These are phyloP conservation scores for Podila epigama DNA, from an alignment of 192 early-diverging fungal genomes.

Conservation along the genomic window DNA sequence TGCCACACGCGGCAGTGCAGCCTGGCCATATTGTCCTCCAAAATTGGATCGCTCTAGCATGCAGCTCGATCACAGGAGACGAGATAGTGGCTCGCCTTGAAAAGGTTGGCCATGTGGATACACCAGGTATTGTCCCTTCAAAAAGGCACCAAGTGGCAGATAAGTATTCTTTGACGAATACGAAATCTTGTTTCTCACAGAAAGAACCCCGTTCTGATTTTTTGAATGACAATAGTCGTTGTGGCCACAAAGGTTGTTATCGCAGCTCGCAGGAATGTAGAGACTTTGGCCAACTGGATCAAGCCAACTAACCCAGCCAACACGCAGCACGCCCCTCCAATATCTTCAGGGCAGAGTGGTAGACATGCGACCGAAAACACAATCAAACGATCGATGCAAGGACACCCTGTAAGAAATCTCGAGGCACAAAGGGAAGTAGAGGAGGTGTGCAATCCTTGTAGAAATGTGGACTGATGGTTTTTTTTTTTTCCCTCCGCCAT, in stretches of 20 bases:
- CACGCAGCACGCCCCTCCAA: not conserved
- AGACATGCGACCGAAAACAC: not conserved
- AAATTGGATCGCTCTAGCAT: not conserved
- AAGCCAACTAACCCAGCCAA: not conserved
- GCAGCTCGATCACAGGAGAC: not conserved
- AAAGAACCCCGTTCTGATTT: no score
- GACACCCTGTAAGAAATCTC: not conserved
- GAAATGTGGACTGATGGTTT: not conserved
- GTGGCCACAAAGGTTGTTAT: not conserved
- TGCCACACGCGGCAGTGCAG: not conserved
- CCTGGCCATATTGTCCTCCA: not conserved
- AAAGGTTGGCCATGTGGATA: not conserved
- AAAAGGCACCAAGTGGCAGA: no score
- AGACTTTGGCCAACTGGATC: not conserved
- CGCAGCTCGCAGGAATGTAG: not conserved
- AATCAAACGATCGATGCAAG: not conserved
- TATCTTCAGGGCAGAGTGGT: not conserved
- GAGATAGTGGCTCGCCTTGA: not conserved
- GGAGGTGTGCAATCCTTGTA: no score
- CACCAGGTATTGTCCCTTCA: no score
- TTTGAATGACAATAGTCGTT: no score
- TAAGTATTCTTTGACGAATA: no score
- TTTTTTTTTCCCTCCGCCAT: not conserved
- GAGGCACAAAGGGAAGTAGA: not conserved
- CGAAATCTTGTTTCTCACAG: no score